Evolutionary conservation across 495 filamentous ascomycete genomes (phyloP).

Genomic region (Talaromyces stipitatus): DNA sequence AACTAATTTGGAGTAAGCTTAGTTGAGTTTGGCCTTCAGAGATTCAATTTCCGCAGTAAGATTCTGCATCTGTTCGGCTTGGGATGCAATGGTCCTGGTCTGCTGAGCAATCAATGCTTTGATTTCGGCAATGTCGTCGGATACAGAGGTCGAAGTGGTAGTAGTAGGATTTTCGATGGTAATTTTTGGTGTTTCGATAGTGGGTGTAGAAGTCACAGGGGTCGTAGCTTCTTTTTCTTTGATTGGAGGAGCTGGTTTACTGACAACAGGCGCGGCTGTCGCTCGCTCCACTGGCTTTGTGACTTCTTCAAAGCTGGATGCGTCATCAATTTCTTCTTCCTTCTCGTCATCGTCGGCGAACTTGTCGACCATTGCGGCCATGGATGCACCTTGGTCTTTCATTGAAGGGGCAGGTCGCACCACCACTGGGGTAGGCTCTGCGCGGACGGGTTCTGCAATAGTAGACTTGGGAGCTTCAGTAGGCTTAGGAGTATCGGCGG

Average conservation of each 20-base stretch:
- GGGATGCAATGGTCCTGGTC: constrained; percentile 36
- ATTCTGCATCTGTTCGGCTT: constrained; percentile 36
- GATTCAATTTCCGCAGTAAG: constrained; percentile 39
- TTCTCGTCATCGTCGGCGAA: constrained; percentile 64
- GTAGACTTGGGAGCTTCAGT: constrained; percentile 39
- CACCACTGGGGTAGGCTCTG: constrained; percentile 30
- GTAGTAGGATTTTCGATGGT: not conserved
- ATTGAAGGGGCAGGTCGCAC: constrained; percentile 57
- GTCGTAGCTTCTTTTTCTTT: constrained; percentile 13
- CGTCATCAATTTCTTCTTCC: constrained; percentile 52
- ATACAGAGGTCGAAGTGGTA: constrained; percentile 15
- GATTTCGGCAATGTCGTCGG: constrained; percentile 36
- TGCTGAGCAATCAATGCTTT: constrained; percentile 38
- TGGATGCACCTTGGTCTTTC: constrained; percentile 76
- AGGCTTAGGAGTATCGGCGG: constrained; percentile 37
- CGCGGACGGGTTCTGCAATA: constrained; percentile 24
- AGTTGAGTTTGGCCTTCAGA: constrained; percentile 32
- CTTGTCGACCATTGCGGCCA: constrained; percentile 75
- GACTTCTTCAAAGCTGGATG: constrained; percentile 77
- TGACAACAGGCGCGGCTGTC: constrained; percentile 13
- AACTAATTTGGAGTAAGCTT: not conserved
- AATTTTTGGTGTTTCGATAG: constrained; percentile 12
- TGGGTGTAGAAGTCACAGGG: constrained; percentile 15
- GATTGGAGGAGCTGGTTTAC: constrained; percentile 18
- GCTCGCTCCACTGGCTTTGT: constrained; percentile 54